phyloP scores from a whole-genome alignment of 768 basidiomycete species.

The Nevesoporus exiguus region DNA sequence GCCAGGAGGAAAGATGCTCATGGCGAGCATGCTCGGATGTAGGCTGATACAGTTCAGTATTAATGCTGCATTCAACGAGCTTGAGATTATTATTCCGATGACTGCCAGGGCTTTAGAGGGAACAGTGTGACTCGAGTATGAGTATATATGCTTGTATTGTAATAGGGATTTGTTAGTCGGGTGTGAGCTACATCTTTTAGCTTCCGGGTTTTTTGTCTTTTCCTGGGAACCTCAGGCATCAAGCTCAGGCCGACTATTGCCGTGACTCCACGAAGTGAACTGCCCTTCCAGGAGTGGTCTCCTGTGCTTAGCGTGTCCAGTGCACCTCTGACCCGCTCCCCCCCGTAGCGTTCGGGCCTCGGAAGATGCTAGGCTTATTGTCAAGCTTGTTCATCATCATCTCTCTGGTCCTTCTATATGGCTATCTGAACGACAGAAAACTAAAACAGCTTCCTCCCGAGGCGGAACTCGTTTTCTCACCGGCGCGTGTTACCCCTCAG shows the following conservation, averaged over 20 bases:
- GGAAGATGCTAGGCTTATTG: slow-evolving; percentile 19
- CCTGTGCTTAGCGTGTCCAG: no score
- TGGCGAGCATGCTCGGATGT: neutral
- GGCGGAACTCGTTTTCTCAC: slow-evolving; percentile 44
- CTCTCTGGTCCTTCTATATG: slow-evolving; percentile 33
- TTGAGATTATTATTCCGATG: neutral
- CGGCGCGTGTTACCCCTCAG: slow-evolving; percentile 46
- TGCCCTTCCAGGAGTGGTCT: neutral
- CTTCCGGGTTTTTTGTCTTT: neutral
- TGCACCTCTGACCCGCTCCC: neutral
- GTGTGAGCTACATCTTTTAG: neutral
- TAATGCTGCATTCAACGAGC: neutral
- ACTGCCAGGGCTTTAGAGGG: neutral
- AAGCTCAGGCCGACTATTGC: no score
- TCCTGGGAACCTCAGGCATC: no score
- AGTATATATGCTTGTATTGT: slow-evolving; percentile 3
- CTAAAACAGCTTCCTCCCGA: slow-evolving; percentile 48
- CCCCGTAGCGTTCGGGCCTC: neutral
- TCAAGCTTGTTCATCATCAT: slow-evolving; percentile 3
- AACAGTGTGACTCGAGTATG: neutral
- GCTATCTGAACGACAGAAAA: slow-evolving; percentile 51
- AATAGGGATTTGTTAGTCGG: neutral
- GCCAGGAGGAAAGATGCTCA: neutral
- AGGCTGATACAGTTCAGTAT: neutral
- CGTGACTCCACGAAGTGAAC: neutral